These are phyloP conservation scores for Coniochaeta sp. DNA, from an alignment of 2,329 filamentous ascomycete genomes.

Conservation along the genomic window DNA sequence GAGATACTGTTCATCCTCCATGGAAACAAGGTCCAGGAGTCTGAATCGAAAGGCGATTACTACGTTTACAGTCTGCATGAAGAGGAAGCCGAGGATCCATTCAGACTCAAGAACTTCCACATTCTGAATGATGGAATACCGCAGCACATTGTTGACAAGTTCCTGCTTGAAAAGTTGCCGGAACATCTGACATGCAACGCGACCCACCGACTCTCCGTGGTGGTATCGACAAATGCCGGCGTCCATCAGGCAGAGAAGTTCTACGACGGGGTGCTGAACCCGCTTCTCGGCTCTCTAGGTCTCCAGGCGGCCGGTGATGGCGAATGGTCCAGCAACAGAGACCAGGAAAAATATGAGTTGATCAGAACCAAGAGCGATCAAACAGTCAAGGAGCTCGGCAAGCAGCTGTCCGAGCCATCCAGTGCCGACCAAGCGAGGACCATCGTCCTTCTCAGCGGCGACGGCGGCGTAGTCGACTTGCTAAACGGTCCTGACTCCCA, in stretches of 20 bases:
- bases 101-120: constrained; percentile 11
- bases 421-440: constrained; percentile 35
- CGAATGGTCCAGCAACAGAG: background rate
- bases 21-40: background rate
- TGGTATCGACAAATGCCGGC: constrained; percentile 64
- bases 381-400: constrained; percentile 56
- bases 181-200: constrained; percentile 21
- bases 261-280: constrained; percentile 47
- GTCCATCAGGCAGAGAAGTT: constrained; percentile 48
- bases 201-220: constrained; percentile 43
- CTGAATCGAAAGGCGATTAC: background rate
- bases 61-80: background rate
- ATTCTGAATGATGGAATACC: constrained; percentile 26
- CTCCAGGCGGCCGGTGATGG: constrained; percentile 22
- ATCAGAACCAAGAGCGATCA: constrained; percentile 57
- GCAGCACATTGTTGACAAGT: constrained; percentile 25
- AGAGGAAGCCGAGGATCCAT: constrained; percentile 6
- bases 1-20: constrained; percentile 18
- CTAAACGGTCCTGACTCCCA: constrained; percentile 60
- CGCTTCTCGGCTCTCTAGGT: constrained; percentile 42
- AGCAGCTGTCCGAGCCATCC: constrained; percentile 19
- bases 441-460: constrained; percentile 75
- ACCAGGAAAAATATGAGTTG: constrained; percentile 34
- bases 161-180: constrained; percentile 22
- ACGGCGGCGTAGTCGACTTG: constrained; percentile 79